Base-by-base conservation (phyloP, 73 alveolate species). In the Paramecium pentaurelia region DNA sequence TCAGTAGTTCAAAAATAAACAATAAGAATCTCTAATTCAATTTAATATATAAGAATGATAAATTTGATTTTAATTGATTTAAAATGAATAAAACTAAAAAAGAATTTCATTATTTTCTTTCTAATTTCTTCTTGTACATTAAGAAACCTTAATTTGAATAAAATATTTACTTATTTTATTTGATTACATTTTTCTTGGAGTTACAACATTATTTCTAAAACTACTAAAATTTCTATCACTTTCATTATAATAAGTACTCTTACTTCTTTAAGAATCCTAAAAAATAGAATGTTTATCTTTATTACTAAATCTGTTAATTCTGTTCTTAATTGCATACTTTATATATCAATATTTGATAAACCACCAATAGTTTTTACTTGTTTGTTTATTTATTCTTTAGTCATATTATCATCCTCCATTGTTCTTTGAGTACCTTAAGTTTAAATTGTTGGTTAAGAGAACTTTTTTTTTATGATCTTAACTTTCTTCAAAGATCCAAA, bases 61-160 rank as follows among this genome's bases (percentile, higher is more conserved):
- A 27, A 10, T 60, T 60, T 60, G 37, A 2, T 0, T 60, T 28
- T 32, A 60, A 28, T 60, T 28, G 5, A 49, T 40, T 22, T 40
- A 40, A 68, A 32, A 68, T 68, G 42, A 22, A 30, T 54, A 54
- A 16, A 54, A 18, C 34, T 54, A 68, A 68, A 68, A 68, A 68
- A 1, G 9, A 20, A 30, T 68, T 68, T 75, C 88, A 75, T 12
- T n/a, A 12, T n/a, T 42, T 75, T 75, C 60, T 75, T 75, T 75
- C 88, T n/a, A 42, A 36, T 42, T 75, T 30, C 60, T 75, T 75
- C 12, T 75, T 75, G 60, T 75, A 75, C 88, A 75, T 75, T 36
- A 75, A 37, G 28, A 75, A 75, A 75, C 88, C 88, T 75, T 30
- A 38, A 14, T 68, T 68, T 27, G 8, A 36, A 12, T 37, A 14